phyloP scores from a whole-genome alignment of 75 land plant genomes.

The Cupressus sempervirens region DNA sequence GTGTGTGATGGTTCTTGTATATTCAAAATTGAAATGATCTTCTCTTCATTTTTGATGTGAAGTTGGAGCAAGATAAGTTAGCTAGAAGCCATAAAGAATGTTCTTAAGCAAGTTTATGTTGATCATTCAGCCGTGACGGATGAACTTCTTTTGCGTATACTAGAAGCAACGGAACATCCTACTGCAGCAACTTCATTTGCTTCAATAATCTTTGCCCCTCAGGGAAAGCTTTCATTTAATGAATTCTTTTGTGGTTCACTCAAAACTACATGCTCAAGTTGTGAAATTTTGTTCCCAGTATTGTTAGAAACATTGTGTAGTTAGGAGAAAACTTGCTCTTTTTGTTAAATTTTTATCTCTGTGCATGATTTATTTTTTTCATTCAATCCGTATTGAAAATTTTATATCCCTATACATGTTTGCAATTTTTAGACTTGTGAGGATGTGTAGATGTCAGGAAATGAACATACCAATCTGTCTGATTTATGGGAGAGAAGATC shows the following conservation, averaged over 20 bases:
- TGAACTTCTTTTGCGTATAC: slow-evolving; percentile 55
- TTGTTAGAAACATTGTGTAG: background rate
- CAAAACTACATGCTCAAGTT: background rate
- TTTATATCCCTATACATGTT: background rate
- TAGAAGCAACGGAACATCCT: slow-evolving; percentile 75
- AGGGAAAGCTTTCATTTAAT: slow-evolving; percentile 55
- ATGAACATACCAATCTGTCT: slow-evolving; percentile 59
- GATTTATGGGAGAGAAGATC: slow-evolving; percentile 83
- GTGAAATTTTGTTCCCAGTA: background rate
- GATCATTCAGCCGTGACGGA: slow-evolving; percentile 69
- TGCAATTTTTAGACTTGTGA: background rate
- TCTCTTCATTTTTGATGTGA: background rate
- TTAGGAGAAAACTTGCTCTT: background rate
- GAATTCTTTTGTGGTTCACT: slow-evolving; percentile 58
- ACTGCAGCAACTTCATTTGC: slow-evolving; percentile 83
- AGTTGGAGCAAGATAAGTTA: slow-evolving; percentile 82
- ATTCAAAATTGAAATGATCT: background rate
- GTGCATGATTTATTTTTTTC: background rate
- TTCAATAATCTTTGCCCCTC: slow-evolving; percentile 82
- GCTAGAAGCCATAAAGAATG: slow-evolving; percentile 45
- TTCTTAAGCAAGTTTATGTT: slow-evolving; percentile 72
- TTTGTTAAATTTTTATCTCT: background rate
- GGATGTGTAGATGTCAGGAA: slow-evolving; percentile 39
- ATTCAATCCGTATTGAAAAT: no score
- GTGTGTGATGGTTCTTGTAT: background rate